Evolutionary conservation across 179 eudicot species (phyloP), one percentile per base, ranked within the genome.

Genomic region (Camellia oleifera): DNA sequence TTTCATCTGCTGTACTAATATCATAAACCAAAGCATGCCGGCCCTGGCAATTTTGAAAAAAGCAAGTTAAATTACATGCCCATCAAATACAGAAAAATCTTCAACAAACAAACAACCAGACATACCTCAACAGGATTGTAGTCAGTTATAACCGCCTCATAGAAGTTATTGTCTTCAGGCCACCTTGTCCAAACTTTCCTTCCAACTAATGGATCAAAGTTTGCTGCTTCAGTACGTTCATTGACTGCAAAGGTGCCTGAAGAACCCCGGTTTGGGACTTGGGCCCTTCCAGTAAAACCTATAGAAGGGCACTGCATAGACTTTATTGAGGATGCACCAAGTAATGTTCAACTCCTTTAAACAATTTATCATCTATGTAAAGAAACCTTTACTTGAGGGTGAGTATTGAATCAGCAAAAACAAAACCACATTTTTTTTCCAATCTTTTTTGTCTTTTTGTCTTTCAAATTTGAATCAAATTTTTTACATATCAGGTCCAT

Each of bases 111-210:
- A 65, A 79, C 23, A 66, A 53, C 48, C 11, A 26, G 74, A 75
- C 50, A 62, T 78, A 87, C 89, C 85, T 80, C 73, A 48, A 23
- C 44, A 45, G 87, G 80, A 66, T 84, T 63, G 67, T 79, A 90
- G 74, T 90, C 91, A 17, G 86, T 81, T 77, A 91, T 88, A 46
- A 87, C 80, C 71, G 93, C 93, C 85, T 90, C 93, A 46, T 90
- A 90, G 83, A 91, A 91, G 76, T 86, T 87, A 73, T 90, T 90
- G 72, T 91, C 95, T 64, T 88, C 93, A 40, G 91, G 92, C 93
- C 95, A 88, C 78, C 92, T 84, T 14, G 88, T 90, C 93, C 91
- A 83, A 40, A 91, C 92, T 85, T 83, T 88, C 80, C 86, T 83
- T 72, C 95, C 95, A 76, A 90, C 84, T 71, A 89, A 79, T 44